These are phyloP conservation scores for Gigaspora rosea DNA, from an alignment of 192 early-diverging fungal species.

Conservation along the genomic window DNA sequence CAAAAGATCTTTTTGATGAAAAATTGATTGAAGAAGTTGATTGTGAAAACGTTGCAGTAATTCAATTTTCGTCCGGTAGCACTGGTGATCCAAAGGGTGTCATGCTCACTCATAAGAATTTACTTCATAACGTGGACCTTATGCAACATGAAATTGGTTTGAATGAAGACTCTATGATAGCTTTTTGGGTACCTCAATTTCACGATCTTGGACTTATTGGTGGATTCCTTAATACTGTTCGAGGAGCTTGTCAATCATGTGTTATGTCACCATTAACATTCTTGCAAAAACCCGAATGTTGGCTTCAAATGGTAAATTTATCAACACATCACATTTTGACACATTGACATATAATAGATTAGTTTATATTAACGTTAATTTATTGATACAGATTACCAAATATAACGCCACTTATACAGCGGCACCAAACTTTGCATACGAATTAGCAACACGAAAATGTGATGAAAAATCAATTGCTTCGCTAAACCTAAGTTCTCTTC, in stretches of 20 bases:
- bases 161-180: neutral
- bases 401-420: constrained; percentile 24
- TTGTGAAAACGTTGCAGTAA: constrained; percentile 19
- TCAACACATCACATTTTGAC: no score
- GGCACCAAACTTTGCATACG: constrained; percentile 27
- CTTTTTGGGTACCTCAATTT: constrained; percentile 31
- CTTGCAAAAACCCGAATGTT: constrained; percentile 22
- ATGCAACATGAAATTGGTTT: constrained; percentile 21
- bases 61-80: constrained; percentile 31
- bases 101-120: constrained; percentile 9
- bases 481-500: neutral
- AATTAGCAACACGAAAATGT: constrained; percentile 21
- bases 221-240: constrained; percentile 22
- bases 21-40: constrained; percentile 15
- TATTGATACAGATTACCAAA: neutral
- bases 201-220: constrained; percentile 24
- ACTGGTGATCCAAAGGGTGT: constrained; percentile 30
- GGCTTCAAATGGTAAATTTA: constrained; percentile 21
- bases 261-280: constrained; percentile 29
- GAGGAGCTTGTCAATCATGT: constrained; percentile 15
- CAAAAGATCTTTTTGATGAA: constrained; percentile 4
- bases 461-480: neutral
- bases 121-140: constrained; percentile 19
- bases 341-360: no score
- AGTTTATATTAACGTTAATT: no score